Base-by-base conservation (phyloP, 768 basidiomycete genomes). In the Boletus edulis region DNA sequence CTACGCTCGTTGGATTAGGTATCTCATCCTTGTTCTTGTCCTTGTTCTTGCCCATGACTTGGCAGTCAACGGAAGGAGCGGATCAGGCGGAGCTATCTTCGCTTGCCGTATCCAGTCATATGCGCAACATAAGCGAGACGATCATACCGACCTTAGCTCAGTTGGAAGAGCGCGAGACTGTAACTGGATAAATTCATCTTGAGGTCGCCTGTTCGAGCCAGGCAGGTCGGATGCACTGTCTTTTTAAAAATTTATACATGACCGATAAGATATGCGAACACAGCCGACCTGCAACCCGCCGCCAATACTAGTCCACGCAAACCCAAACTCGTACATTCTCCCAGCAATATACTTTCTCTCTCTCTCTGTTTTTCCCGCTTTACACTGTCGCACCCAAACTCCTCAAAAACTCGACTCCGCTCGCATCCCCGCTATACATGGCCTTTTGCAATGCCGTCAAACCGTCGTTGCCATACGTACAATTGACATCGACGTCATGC, bases 11-110 rank as follows among this genome's bases (percentile, higher is more conserved):
- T 3, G 83, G 75, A 54, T 80, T 87, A 6, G 85, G 85, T 10
- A 63, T 71, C 17, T 81, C 79, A 52, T 81, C 80, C 64, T 81
- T 84, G 56, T 73, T 72, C 59, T 86, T 87, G 55, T 72, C 70
- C 57, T 86, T 87, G 60, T 59, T 58, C 73, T 89, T 91, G 18
- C 73, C 88, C 90, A 91, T 91, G 44, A n/a, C 24, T 46, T 46
- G 9, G 10, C 34, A 29, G 27, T 44, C 10, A 37, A 2, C 5
- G 15, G 35, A 15, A 17, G 7, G 35, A 37, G 12, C 12, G 15
- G 35, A 0, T 3, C 2, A 37, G 15, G 35, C 15, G 15, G 35
- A 37, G 35, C 35, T 37, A 15, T 17, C 1, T 37, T 14, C 5
- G 35, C 31, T 15, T 4, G 32, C 13, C 32, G 34, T 22, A 32